Evolutionary conservation across 1,284 basidiomycete species (phyloP), one percentile per base, ranked within the genome.

Genomic region (Leucoagaricus sp.): DNA sequence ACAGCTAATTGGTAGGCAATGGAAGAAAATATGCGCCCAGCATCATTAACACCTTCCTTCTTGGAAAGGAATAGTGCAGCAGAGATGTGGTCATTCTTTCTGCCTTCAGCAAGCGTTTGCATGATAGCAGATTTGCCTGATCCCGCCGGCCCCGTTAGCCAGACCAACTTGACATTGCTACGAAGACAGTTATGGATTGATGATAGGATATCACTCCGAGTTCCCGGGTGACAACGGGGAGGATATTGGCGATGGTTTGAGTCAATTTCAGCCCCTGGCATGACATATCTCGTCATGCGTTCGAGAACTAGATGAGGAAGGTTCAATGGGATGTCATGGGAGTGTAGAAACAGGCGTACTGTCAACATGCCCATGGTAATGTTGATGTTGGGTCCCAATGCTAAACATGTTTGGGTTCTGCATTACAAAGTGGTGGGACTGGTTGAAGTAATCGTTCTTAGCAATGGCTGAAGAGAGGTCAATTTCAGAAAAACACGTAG

Each of bases 61-160:
- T 41, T 53, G 13, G 51, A 53, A 15, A 53, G 19, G 42, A 53
- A 53, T 7, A 53, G 23, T 6, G 51, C 41, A 10, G 42, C 51
- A 23, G 12, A 36, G n/a, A 45, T 19, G 6, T 17, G 15, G 25
- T 53, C 26, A 41, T 26, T 41, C 17, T 29, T 23, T 25, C n/a
- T 7, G n/a, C 28, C 61, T 84, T 55, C 53, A 8, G 34, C 53
- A 19, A 55, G 26, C 12, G 53, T 55, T 21, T 55, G 53, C 45
- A 55, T 41, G 31, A 55, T 48, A 19, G 53, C 45, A 23, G 53
- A 55, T 10, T 49, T 55, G 12, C 53, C 53, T 17, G 42, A 45
- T 10, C 53, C 53, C 12, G 53, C 53, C 5, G 46, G 47, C 7
- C 53, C 53, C 3, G 25, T 40, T 41, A 55, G 29, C 45, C 46